Conservation (phyloP, 225 moss, liverwort and hornwort genomes). For the Neckera pumila region DNA sequence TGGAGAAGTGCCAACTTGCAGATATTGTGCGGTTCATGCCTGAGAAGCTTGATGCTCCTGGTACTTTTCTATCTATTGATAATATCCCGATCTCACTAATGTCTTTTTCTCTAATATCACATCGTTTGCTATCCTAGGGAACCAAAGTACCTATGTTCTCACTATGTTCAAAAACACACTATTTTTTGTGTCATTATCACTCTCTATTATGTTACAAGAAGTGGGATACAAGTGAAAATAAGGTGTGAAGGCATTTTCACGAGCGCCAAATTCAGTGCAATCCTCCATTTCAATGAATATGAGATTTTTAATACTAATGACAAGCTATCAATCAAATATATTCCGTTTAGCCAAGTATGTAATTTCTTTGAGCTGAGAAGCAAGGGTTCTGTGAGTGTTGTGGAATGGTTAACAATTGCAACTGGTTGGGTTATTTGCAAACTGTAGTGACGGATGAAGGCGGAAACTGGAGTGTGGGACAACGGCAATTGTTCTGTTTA, state of each 20-base stretch:
- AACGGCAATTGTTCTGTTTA: slow-evolving; percentile 65
- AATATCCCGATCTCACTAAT: background rate
- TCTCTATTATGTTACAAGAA: background rate
- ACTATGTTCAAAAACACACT: background rate
- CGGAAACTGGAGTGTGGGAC: slow-evolving; percentile 74
- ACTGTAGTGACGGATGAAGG: slow-evolving; percentile 61
- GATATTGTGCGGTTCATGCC: slow-evolving; percentile 35
- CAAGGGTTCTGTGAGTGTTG: background rate
- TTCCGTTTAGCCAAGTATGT: background rate
- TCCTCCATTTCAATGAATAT: background rate
- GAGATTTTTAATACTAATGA: no score
- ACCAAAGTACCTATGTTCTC: background rate
- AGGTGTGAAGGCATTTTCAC: background rate
- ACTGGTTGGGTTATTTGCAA: background rate
- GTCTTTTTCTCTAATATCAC: background rate
- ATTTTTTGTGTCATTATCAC: background rate
- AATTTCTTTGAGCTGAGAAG: background rate
- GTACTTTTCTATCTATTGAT: slow-evolving; percentile 2
- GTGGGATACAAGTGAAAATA: background rate
- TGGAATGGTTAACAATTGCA: background rate
- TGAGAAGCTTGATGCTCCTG: slow-evolving; percentile 57
- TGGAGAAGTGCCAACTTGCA: slow-evolving; percentile 53
- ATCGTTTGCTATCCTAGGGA: background rate
- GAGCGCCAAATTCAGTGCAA: background rate
- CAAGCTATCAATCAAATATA: background rate